Evolutionary conservation across 352 stramenopile genomes (phyloP), one percentile per base, ranked within the genome.

Genomic region (Pythium brachiatum): DNA sequence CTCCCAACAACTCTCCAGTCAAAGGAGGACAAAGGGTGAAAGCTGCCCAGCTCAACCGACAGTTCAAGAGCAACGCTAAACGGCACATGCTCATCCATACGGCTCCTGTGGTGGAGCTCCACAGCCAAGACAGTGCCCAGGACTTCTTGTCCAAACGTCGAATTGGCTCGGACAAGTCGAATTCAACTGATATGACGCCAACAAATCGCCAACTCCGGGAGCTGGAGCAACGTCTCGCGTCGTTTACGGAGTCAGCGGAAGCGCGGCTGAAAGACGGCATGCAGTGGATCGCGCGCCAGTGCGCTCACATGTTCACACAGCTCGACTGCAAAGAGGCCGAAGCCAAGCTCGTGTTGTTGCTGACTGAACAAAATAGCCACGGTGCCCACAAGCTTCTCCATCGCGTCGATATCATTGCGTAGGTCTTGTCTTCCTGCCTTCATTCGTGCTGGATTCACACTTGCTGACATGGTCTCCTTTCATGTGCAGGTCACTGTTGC

Each of bases 261-360:
- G 20, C 8, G 3, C 72, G 74, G 25, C 66, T 71, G 20, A 86
- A 82, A 47, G 67, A 80, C 8, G 63, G 62, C 11, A 83, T 86
- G 74, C 56, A 74, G 31, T 85, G 70, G 75, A 87, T 89, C 43
- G 74, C 73, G 0, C 62, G 72, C 6, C 78, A 88, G 53, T 89
- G 80, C 23, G 78, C 74, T 18, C 76, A 85, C 53, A 60, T 89
- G 68, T 86, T 86, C 48, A 75, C 68, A 16, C 80, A 88, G 32
- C 60, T 89, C 5, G 80, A 86, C 53, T 78, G 74, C 53, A 83
- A 82, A 54, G 80, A 88, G 51, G 76, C 65, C 0, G 76, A 84
- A 48, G 70, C 74, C 6, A 75, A 70, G 36, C 56, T 88, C 9
- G 48, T 78, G 36, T 25, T 60, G 2, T 16, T 86, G 47, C 18